Percentiles rank a stretch among this genome's conserved stretches.
phyloP scores from a whole-genome alignment of 2,329 filamentous ascomycete genomes.

The Microsporum canis region DNA sequence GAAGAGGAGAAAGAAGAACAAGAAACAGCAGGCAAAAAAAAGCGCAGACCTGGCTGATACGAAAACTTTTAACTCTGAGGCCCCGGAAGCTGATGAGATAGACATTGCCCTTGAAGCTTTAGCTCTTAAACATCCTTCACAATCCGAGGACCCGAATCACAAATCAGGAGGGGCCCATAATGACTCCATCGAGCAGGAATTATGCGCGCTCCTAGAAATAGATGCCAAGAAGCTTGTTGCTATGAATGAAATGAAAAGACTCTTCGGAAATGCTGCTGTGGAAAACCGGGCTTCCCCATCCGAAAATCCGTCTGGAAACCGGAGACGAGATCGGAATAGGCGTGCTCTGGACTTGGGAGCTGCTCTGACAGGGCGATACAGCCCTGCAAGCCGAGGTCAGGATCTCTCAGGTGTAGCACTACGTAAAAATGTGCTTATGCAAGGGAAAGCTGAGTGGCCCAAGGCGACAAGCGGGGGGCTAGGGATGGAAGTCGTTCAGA shows the following conservation, averaged over 20 bases:
- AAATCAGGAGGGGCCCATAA: background rate
- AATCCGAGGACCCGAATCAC: background rate
- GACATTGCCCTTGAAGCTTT: slow-evolving; percentile 53
- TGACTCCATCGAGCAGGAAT: slow-evolving; percentile 22
- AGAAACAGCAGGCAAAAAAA: slow-evolving; percentile 40
- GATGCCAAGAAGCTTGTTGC: slow-evolving; percentile 69
- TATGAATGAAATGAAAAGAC: slow-evolving; percentile 75
- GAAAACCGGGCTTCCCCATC: slow-evolving; percentile 46
- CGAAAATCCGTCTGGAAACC: slow-evolving; percentile 31
- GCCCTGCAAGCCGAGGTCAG: slow-evolving; percentile 45
- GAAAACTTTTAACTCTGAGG: slow-evolving; percentile 14
- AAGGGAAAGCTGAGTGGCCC: slow-evolving; percentile 82
- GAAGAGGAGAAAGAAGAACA: slow-evolving; percentile 53
- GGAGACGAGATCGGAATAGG: slow-evolving; percentile 46
- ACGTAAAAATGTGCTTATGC: slow-evolving; percentile 70
- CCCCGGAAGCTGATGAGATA: slow-evolving; percentile 49
- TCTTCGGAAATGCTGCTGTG: slow-evolving; percentile 56
- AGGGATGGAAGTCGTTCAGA: slow-evolving; percentile 61
- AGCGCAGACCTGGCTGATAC: slow-evolving; percentile 17
- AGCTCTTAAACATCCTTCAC: slow-evolving; percentile 32
- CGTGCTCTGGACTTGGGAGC: slow-evolving; percentile 42
- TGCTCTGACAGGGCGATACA: slow-evolving; percentile 44
- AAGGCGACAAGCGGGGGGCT: slow-evolving; percentile 66
- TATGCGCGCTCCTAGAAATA: slow-evolving; percentile 47
- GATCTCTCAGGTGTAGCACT: slow-evolving; percentile 60